Percentiles rank a stretch among this genome's conserved stretches.
Conservation (phyloP, 306 rosid genomes). For the Trichosanthes truncata region DNA sequence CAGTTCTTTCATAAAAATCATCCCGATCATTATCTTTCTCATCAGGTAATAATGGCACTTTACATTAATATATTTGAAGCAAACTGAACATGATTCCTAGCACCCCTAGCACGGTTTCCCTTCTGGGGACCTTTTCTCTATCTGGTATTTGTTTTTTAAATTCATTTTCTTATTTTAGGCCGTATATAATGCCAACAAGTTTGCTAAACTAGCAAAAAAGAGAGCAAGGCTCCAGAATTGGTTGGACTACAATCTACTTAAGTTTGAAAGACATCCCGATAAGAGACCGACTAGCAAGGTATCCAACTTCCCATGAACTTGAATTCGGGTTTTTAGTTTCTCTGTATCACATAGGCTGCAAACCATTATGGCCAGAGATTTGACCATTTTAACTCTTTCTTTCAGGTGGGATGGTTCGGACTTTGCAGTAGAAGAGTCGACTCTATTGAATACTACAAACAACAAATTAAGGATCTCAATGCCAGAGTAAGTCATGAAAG, state of each 20-base stretch:
- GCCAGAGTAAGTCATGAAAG: constrained; percentile 36
- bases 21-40: constrained; percentile 77
- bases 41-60: constrained; percentile 50
- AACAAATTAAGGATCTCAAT: constrained; percentile 53
- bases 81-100: constrained; percentile 1
- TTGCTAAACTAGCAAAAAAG: constrained; percentile 53
- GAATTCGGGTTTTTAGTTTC: not conserved
- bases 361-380: not conserved
- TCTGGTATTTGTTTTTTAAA: not conserved
- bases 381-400: constrained; percentile 21
- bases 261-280: constrained; percentile 76
- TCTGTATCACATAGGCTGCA: not conserved
- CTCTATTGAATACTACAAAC: constrained; percentile 73
- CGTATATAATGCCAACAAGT: constrained; percentile 81
- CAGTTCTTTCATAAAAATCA: constrained; percentile 74
- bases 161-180: constrained; percentile 45
- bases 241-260: constrained; percentile 82
- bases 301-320: constrained; percentile 6
- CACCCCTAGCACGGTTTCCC: not conserved
- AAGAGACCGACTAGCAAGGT: constrained; percentile 65
- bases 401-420: constrained; percentile 59
- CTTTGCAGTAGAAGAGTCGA: constrained; percentile 61
- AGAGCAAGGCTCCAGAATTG: constrained; percentile 80
- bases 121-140: not conserved
- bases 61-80: not conserved